phyloP scores from a whole-genome alignment of 2,329 filamentous ascomycete species.

The Nemania diffusa region DNA sequence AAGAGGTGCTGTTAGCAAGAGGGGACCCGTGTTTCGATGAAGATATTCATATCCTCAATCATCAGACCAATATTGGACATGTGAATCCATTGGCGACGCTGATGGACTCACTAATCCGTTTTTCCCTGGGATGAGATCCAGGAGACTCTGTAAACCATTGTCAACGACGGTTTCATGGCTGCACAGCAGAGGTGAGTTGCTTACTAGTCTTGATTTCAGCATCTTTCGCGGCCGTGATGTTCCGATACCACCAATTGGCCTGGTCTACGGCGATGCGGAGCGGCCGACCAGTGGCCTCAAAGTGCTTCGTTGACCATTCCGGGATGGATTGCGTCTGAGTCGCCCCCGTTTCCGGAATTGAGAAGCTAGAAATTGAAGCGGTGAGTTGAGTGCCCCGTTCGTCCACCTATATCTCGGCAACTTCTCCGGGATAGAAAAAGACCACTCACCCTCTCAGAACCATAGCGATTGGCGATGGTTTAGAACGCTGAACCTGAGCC shows the following conservation, averaged over 20 bases:
- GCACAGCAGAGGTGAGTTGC: neutral
- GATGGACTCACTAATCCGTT: slow-evolving; percentile 35
- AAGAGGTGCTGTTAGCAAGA: slow-evolving; percentile 21
- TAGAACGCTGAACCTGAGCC: neutral
- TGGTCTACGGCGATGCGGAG: slow-evolving; percentile 45
- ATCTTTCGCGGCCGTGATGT: slow-evolving; percentile 37
- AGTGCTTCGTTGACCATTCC: slow-evolving; percentile 41
- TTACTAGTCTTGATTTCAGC: slow-evolving; percentile 33
- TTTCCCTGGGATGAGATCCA: slow-evolving; percentile 40
- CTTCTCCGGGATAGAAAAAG: neutral
- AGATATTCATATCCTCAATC: neutral
- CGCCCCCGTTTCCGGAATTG: slow-evolving; percentile 33
- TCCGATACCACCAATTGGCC: slow-evolving; percentile 40
- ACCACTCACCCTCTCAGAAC: slow-evolving; percentile 33
- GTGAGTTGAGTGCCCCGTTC: neutral
- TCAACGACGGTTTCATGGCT: slow-evolving; percentile 3
- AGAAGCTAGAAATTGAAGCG: slow-evolving; percentile 29
- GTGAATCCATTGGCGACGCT: neutral
- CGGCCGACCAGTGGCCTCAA: slow-evolving; percentile 37
- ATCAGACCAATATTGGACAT: neutral
- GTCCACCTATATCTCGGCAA: neutral
- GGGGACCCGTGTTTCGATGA: neutral
- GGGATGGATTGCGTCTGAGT: slow-evolving; percentile 34
- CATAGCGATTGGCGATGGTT: slow-evolving; percentile 14
- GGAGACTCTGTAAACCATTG: slow-evolving; percentile 37